Conservation (phyloP, 176 grass and related monocot genomes). For the Cenchrus purpureus region DNA sequence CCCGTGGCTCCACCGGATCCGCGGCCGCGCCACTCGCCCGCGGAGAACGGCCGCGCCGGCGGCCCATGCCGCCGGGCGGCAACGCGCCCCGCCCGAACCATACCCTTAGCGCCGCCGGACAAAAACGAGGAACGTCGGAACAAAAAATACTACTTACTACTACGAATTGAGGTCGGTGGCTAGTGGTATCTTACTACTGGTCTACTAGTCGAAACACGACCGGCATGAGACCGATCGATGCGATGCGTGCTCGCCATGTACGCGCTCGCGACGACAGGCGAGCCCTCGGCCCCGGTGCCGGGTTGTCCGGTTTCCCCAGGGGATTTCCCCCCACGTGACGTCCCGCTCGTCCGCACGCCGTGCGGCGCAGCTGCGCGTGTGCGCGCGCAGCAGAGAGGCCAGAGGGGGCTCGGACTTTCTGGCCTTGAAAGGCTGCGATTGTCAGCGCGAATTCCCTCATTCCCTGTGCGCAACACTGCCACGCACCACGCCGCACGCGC, state of each 20-base stretch:
- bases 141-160: no score
- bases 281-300: neutral
- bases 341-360: constrained; percentile 20
- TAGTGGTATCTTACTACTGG: neutral
- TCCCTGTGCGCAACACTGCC: neutral
- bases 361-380: neutral
- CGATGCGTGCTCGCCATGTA: no score
- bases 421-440: neutral
- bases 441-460: no score
- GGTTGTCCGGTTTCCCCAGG: neutral
- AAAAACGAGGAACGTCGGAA: no score
- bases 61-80: no score
- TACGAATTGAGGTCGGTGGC: neutral
- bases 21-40: no score
- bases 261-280: neutral
- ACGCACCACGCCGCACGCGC: no score
- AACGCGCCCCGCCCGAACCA: no score
- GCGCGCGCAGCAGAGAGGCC: neutral
- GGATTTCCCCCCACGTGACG: constrained; percentile 22
- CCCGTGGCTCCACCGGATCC: no score
- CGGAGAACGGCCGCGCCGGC: no score
- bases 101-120: no score
- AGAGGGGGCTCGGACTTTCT: neutral
- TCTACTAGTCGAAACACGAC: neutral
- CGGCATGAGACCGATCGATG: no score